These are phyloP conservation scores for Podospora pseudopauciseta DNA, from an alignment of 495 filamentous ascomycete genomes.

Conservation along the genomic window DNA sequence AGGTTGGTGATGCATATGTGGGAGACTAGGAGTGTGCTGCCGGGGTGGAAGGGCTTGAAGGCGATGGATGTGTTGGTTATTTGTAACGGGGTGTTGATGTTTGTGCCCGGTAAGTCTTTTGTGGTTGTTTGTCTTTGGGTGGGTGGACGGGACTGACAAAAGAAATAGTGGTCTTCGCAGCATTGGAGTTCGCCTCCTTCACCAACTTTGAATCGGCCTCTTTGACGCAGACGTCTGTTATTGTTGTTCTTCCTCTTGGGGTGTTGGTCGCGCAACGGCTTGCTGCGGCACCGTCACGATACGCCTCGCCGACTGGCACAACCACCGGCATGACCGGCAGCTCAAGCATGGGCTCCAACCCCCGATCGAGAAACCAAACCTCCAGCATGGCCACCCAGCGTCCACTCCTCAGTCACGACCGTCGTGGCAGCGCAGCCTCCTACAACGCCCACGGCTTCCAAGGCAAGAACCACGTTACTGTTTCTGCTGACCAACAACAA, in stretches of 20 bases:
- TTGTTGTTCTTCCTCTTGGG: constrained; percentile 74
- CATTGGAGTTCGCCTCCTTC: constrained; percentile 52
- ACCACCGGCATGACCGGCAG: not conserved
- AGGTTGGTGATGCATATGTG: constrained; percentile 58
- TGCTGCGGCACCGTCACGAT: constrained; percentile 17
- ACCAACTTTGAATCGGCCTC: constrained; percentile 54
- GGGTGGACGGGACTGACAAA: constrained; percentile 4
- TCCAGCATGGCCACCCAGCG: not conserved
- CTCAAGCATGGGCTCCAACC: not conserved
- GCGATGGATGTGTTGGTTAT: constrained; percentile 41
- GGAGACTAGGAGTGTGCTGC: constrained; percentile 31
- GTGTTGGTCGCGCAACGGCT: constrained; percentile 67
- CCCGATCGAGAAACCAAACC: not conserved
- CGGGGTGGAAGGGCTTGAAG: constrained; percentile 25
- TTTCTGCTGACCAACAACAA: not conserved
- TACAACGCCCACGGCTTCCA: not conserved
- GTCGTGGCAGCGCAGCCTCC: not conserved
- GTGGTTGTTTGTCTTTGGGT: not conserved
- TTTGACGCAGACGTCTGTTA: constrained; percentile 62
- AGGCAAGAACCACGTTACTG: not conserved
- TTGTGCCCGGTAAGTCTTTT: constrained; percentile 64
- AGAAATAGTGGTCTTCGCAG: constrained; percentile 62
- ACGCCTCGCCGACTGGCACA: not conserved
- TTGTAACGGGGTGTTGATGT: constrained; percentile 47
- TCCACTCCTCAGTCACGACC: not conserved